Percentiles rank a stretch among this genome's conserved stretches.
Conservation (phyloP, 1,284 basidiomycete species). For the Marasmius sp. region DNA sequence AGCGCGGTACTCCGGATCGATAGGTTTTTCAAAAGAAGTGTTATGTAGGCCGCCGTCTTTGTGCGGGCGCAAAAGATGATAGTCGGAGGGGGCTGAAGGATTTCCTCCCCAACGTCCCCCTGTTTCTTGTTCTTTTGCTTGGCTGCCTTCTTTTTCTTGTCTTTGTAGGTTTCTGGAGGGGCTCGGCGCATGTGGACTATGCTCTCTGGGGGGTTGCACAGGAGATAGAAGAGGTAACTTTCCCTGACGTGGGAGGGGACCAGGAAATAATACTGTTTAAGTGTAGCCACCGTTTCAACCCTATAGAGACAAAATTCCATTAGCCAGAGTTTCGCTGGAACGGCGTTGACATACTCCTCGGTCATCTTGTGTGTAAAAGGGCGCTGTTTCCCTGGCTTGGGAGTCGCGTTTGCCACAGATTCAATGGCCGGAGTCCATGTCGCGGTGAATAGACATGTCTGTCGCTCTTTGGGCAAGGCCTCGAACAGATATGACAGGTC, state of each 20-base stretch:
- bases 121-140: constrained; percentile 34
- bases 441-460: constrained; percentile 97
- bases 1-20: constrained; percentile 86
- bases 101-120: constrained; percentile 47
- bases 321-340: background rate
- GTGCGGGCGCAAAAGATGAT: constrained; percentile 94
- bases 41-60: constrained; percentile 88
- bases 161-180: constrained; percentile 44
- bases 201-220: constrained; percentile 85
- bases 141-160: constrained; percentile 29
- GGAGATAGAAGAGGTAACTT: constrained; percentile 87
- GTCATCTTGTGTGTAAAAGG: constrained; percentile 88
- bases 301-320: constrained; percentile 38
- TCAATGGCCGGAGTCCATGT: constrained; percentile 91
- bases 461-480: constrained; percentile 80
- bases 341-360: constrained; percentile 56
- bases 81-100: constrained; percentile 79
- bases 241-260: constrained; percentile 96
- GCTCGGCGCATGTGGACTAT: constrained; percentile 65
- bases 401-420: constrained; percentile 70
- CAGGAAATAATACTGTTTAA: constrained; percentile 91
- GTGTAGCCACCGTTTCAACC: constrained; percentile 80
- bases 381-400: constrained; percentile 79
- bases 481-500: constrained; percentile 83
- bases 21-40: constrained; percentile 76